phyloP scores from a whole-genome alignment of 768 basidiomycete species.

The Mycena capillaripes region DNA sequence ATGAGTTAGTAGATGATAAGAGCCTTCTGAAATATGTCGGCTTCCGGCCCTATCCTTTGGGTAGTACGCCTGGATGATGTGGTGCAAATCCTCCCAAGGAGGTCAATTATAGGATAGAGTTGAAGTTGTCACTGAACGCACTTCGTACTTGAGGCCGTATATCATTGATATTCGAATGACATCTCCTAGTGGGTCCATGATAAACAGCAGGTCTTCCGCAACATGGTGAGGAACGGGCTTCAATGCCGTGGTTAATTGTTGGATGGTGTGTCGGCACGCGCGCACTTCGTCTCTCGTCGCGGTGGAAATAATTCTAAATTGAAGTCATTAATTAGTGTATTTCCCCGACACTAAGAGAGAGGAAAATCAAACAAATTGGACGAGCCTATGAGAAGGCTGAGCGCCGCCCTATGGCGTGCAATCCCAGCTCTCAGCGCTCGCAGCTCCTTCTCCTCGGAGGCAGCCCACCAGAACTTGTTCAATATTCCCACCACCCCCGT shows the following conservation, averaged over 20 bases:
- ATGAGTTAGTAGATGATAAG: background rate
- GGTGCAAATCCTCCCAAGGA: constrained; percentile 1
- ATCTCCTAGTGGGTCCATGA: constrained; percentile 15
- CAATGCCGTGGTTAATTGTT: constrained; percentile 1
- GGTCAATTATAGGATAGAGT: too few relatives aligned
- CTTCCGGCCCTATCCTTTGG: constrained; percentile 11
- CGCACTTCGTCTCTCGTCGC: constrained; percentile 9
- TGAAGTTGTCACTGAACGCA: background rate
- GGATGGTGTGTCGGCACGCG: constrained; percentile 2
- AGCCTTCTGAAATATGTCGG: background rate
- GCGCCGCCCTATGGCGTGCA: constrained; percentile 5
- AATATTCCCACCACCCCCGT: constrained; percentile 2
- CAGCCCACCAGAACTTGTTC: constrained; percentile 9
- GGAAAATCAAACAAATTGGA: constrained; percentile 5
- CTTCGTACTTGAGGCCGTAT: constrained; percentile 11
- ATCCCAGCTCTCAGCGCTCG: background rate
- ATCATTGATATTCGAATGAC: constrained; percentile 11
- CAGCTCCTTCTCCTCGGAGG: constrained; percentile 13
- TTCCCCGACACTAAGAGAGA: background rate
- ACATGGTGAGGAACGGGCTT: constrained; percentile 10
- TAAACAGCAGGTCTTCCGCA: constrained; percentile 12
- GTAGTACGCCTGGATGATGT: constrained; percentile 17
- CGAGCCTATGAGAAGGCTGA: constrained; percentile 6
- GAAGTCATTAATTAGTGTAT: background rate
- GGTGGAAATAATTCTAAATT: constrained; percentile 9